phyloP scores from a whole-genome alignment of 2,329 filamentous ascomycete species.

The Pseudopyrenochaeta lycopersici region DNA sequence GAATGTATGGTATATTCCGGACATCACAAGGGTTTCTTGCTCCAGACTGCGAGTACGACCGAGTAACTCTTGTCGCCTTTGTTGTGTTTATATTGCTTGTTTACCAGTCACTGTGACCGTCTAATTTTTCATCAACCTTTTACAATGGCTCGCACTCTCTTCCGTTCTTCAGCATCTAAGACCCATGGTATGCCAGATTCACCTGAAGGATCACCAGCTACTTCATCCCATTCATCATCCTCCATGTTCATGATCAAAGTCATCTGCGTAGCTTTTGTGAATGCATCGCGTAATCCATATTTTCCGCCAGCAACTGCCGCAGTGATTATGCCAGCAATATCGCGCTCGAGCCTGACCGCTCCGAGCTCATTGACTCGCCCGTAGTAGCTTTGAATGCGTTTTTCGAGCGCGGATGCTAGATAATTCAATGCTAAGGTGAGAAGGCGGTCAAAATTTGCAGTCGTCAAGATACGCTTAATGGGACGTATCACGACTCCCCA shows the following conservation, averaged over 20 bases:
- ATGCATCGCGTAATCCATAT: constrained; percentile 80
- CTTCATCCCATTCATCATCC: constrained; percentile 91
- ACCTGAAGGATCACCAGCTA: constrained; percentile 59
- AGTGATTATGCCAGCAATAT: constrained; percentile 77
- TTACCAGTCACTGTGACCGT: constrained; percentile 8
- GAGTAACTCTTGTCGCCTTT: constrained; percentile 1
- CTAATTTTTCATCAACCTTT: constrained; percentile 28
- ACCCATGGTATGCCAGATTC: constrained; percentile 75
- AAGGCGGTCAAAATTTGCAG: constrained; percentile 77
- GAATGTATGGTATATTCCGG: constrained; percentile 1
- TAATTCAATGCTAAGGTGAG: constrained; percentile 78
- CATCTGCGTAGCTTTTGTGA: constrained; percentile 80
- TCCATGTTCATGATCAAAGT: constrained; percentile 92
- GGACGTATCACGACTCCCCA: constrained; percentile 90
- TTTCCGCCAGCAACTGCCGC: constrained; percentile 71
- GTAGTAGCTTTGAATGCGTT: constrained; percentile 82
- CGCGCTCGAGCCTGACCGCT: constrained; percentile 82
- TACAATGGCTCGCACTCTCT: constrained; percentile 75
- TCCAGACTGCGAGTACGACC: neutral
- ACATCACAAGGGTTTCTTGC: neutral
- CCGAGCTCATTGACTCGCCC: constrained; percentile 83
- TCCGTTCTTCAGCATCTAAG: constrained; percentile 76
- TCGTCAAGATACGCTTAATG: constrained; percentile 83
- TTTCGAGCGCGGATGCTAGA: constrained; percentile 82
- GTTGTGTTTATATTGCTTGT: constrained; percentile 27